Conservation (phyloP, 2,329 filamentous ascomycete genomes). For the Hypoxylon sp. region DNA sequence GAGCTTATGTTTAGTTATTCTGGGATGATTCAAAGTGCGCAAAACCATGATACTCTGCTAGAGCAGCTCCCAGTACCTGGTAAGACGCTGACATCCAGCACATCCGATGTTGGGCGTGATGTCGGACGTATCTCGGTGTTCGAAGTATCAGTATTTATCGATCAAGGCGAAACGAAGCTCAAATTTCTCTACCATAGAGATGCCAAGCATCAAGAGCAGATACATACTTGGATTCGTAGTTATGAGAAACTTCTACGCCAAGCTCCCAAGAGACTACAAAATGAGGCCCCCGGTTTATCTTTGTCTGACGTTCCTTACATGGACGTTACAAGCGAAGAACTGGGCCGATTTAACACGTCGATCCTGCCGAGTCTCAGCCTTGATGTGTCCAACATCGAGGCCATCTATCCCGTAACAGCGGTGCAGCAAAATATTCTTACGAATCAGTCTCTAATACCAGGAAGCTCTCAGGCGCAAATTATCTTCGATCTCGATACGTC, state of each 20-base stretch:
- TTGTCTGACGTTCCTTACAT: conserved; percentile 65
- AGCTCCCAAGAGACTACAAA: conserved; percentile 59
- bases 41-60: conserved; percentile 64
- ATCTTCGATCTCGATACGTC: conserved; percentile 64
- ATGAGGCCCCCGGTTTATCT: conserved; percentile 64
- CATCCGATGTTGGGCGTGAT: conserved; percentile 61
- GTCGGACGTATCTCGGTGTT: conserved; percentile 67
- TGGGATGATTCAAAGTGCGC: conserved; percentile 65
- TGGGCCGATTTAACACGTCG: conserved; percentile 61
- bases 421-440: conserved; percentile 66
- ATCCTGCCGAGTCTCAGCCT: conserved; percentile 60
- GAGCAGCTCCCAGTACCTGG: conserved; percentile 62
- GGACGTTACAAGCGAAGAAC: conserved; percentile 62
- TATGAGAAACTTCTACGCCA: conserved; percentile 65
- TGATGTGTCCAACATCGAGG: conserved; percentile 63
- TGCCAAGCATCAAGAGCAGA: conserved; percentile 60
- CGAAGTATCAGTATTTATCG: conserved; percentile 64
- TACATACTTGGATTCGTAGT: conserved; percentile 62
- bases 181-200: conserved; percentile 62
- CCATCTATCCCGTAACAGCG: conserved; percentile 64
- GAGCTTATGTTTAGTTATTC: conserved; percentile 73
- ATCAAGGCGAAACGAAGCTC: conserved; percentile 62
- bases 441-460: conserved; percentile 60
- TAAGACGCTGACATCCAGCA: conserved; percentile 56
- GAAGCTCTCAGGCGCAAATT: conserved; percentile 61